Evolutionary conservation across 2,329 filamentous ascomycete genomes (phyloP), one percentile per base, ranked within the genome.

Genomic region (Akanthomyces muscarius): DNA sequence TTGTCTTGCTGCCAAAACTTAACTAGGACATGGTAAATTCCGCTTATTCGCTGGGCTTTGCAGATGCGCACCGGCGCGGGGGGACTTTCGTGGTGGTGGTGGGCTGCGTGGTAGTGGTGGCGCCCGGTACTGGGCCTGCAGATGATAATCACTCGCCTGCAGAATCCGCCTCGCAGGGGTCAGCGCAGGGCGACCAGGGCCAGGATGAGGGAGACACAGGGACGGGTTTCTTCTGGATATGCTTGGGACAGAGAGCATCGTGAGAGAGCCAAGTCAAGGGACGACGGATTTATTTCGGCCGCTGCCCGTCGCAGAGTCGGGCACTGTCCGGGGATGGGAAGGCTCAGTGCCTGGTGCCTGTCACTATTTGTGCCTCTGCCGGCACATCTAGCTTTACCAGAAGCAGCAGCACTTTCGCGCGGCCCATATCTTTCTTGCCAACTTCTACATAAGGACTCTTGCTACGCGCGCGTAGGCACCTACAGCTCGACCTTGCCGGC

Each of bases 141-240:
- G 44, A 59, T 59, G 56, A 59, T 59, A 50, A 59, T 59, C 56
- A 59, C 45, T 59, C 56, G 56, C 44, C 45, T 59, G 56, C 45
- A 59, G 56, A 59, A 48, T 50, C 38, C 38, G 53, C 38, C 52
- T 55, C 42, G 38, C 52, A 55, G 38, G 52, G 52, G 13, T 11
- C 33, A 36, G 28, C 28, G 4, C 33, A 16, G 14, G 38, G 33
- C 8, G 11, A 4, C 18, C 44, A 28, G 47, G 47, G 21, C 21
- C 45, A 4, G 25, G 25, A 50, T 18, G 6, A 28, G 47, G 14
- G 23, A 21, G 21, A 25, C 21, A 5, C 25, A 36, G 33, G 33
- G 33, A 36, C 33, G 33, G 33, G 8, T 36, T 10, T 7, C 8
- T 36, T 36, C 33, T 36, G 33, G 25, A 30, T 3, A 30, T 30